phyloP scores from a whole-genome alignment of 1,139 yeast genomes.

The Kurtzmaniella quercitrusa region DNA sequence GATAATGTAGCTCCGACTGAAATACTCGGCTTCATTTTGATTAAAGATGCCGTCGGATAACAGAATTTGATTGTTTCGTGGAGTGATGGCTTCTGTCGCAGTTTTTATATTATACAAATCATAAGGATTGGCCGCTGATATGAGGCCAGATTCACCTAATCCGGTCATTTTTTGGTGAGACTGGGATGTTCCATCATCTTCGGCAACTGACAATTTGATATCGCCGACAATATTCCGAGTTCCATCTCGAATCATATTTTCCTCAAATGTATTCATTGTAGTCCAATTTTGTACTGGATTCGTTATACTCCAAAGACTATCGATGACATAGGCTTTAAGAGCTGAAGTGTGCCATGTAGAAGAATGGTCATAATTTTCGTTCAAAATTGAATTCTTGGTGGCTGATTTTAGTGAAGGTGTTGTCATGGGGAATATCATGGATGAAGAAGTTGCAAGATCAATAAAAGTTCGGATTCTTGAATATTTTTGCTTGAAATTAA shows the following conservation, averaged over 20 bases:
- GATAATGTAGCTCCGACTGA: slow-evolving; percentile 10
- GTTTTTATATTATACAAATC: slow-evolving; percentile 12
- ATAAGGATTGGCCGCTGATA: slow-evolving; percentile 4
- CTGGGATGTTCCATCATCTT: slow-evolving; percentile 6
- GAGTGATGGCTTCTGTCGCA: slow-evolving; percentile 4
- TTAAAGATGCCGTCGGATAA: slow-evolving; percentile 13
- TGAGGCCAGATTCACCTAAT: slow-evolving; percentile 2
- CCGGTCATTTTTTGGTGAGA: too few species aligned
- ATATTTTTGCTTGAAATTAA: slow-evolving; percentile 16
- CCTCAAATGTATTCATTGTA: slow-evolving; percentile 33
- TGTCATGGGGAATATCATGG: slow-evolving; percentile 50
- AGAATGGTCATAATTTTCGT: slow-evolving; percentile 13
- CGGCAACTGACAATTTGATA: slow-evolving; percentile 13
- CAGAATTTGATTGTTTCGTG: slow-evolving; percentile 9
- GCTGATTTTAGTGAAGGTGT: slow-evolving; percentile 5
- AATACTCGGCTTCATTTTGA: not conserved
- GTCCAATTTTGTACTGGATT: slow-evolving; percentile 20
- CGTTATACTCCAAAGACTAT: slow-evolving; percentile 38
- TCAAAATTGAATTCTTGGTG: slow-evolving; percentile 7
- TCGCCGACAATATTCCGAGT: slow-evolving; percentile 34
- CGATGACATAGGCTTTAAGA: slow-evolving; percentile 26
- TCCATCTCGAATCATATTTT: slow-evolving; percentile 24
- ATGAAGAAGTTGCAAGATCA: slow-evolving; percentile 41
- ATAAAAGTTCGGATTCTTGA: slow-evolving; percentile 46
- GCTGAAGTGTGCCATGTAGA: slow-evolving; percentile 44